A percentile compares a stretch with the other conserved stretches of the same genome.
phyloP scores from a whole-genome alignment of 257 asterid species.

The Nyctanthes arbortristis region DNA sequence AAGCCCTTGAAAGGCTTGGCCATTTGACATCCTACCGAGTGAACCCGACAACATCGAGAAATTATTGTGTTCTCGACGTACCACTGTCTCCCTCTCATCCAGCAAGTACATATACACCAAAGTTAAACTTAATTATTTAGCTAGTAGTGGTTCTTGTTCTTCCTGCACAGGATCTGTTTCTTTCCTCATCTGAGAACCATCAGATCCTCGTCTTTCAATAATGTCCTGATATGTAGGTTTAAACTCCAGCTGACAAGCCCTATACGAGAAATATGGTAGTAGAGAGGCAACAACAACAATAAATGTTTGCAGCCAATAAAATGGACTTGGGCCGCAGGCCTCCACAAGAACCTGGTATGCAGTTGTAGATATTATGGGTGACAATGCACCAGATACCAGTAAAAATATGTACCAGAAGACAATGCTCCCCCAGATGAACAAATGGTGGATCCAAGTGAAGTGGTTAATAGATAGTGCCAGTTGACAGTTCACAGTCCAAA shows the following conservation, averaged over 20 bases:
- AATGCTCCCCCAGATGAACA: conserved; percentile 94
- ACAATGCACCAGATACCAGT: conserved; percentile 58
- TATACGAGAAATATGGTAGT: conserved; percentile 60
- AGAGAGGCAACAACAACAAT: conserved; percentile 59
- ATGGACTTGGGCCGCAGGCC: conserved; percentile 78
- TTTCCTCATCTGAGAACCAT: conserved; percentile 25
- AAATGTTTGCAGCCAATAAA: conserved; percentile 71
- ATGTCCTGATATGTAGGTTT: conserved; percentile 73
- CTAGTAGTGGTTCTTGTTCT: conserved; percentile 32
- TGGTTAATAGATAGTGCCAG: conserved; percentile 87
- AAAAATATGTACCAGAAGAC: conserved; percentile 71
- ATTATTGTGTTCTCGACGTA: neutral
- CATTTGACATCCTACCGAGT: neutral
- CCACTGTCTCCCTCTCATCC: neutral
- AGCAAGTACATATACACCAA: neutral
- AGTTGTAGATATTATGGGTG: conserved; percentile 64
- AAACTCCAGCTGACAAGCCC: conserved; percentile 68
- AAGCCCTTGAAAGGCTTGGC: neutral
- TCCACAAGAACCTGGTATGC: conserved; percentile 75
- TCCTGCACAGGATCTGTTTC: conserved; percentile 13
- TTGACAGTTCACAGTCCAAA: conserved; percentile 95
- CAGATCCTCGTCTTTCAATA: conserved; percentile 43
- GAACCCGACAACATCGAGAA: neutral
- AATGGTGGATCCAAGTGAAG: conserved; percentile 94
- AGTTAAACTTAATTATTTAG: conserved; percentile 28